phyloP scores from a whole-genome alignment of 192 early-diverging fungal genomes.

The Mortierella antarctica region DNA sequence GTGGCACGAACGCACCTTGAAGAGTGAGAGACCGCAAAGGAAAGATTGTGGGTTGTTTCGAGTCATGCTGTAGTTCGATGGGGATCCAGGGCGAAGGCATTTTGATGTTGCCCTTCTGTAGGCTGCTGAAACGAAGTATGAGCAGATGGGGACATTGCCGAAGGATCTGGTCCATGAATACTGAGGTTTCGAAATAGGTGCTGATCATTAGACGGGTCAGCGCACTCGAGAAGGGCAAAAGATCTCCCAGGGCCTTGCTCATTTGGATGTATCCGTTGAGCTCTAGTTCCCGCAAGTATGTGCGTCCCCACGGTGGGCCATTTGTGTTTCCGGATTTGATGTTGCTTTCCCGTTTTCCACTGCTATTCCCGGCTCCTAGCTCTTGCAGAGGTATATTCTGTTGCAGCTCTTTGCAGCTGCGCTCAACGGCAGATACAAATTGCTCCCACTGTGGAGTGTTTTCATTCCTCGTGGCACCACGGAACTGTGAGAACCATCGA shows the following conservation, averaged over 20 bases:
- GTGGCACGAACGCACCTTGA: not conserved
- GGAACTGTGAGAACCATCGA: not conserved
- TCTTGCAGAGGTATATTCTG: no score
- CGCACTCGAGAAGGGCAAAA: no score
- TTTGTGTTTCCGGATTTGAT: no score
- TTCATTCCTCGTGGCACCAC: no score
- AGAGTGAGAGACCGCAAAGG: not conserved
- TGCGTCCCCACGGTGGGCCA: no score
- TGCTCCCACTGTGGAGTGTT: no score
- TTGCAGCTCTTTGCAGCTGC: no score
- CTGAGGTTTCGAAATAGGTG: not conserved
- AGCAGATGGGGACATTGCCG: not conserved
- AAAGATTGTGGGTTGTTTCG: not conserved
- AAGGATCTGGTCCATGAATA: not conserved
- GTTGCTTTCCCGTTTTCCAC: no score
- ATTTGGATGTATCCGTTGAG: not conserved
- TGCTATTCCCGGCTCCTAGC: no score
- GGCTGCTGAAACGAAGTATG: not conserved
- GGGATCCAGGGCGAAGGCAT: not conserved
- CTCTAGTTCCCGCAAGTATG: not conserved
- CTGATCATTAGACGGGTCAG: not conserved
- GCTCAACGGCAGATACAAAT: no score
- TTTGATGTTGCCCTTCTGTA: not conserved
- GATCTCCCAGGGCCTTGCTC: no score
- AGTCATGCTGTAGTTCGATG: not conserved